Evolutionary conservation across 768 basidiomycete genomes (phyloP), one percentile per base, ranked within the genome.

Genomic region (Lentinula raphanica): DNA sequence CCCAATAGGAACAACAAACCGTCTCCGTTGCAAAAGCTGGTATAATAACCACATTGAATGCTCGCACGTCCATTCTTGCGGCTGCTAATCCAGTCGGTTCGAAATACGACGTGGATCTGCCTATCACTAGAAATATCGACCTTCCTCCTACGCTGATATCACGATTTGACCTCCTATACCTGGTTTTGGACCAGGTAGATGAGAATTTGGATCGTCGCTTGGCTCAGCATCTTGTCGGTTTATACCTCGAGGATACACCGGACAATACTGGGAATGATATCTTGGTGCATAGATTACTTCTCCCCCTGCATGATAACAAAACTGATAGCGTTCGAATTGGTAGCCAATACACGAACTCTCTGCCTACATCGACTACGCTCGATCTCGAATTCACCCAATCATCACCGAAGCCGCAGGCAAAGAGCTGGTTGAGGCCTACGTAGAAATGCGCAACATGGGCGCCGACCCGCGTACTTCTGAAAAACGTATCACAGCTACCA

Each of bases 21-120:
- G 96, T 98, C 19, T 98, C 95, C 3, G 96, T 98, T 60, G 97
- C 97, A 5, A 99, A 98, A 73, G 97, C 97, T 0, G 97, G 97
- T 9, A 99, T 99, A 63, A 98, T 98, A 67, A 98, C 97, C 0
- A 99, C 97, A 0, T 79, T 99, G 59, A 99, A 99, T 65, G 97
- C 97, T 0, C 82, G 97, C n/a, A 98, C 97, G 0, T 98, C 96
- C 0, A 94, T 99, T 63, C 80, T 99, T 9, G 97, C 97, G 1
- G 97, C 95, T 5, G 97, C 97, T 23, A 98, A 99, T 68, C 97
- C 97, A 1, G 91, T 98, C 27, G 93, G 92, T 17, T 95, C 93
- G 0, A 93, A 92, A 69, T 98, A 98, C 74, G 91, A 98, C 71
- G 86, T 90, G 46, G 83, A 93, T 60, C 75, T 92, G 66, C 94